Evolutionary conservation across 2,329 filamentous ascomycete species (phyloP), one percentile per base, ranked within the genome.

Genomic region (Pyrenophora graminea): DNA sequence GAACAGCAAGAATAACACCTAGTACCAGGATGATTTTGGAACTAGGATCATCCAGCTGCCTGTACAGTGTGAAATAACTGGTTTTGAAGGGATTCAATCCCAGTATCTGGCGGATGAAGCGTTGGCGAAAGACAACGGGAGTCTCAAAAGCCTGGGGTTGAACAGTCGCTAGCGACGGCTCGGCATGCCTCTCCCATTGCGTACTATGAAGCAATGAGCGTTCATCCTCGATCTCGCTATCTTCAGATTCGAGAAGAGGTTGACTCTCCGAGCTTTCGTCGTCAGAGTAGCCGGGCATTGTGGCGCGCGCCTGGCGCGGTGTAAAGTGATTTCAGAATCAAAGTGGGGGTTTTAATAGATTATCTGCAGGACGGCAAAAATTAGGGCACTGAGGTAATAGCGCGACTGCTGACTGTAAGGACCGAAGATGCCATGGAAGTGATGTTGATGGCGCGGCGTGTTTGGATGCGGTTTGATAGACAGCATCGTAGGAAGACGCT

Each of bases 11-110:
- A 5, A 75, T 6, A 13, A 73, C 64, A 5, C 70, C 76, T 12
- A 63, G 45, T 12, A 61, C 48, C 2, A 76, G 64, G 9, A 76
- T 70, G 1, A 55, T 21, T 56, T 70, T 67, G 53, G 76, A 78
- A 21, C 67, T 59, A n/a, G 63, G 45, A 38, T 75, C 73, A 30
- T 77, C 72, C 53, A 81, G 59, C 8, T 76, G 72, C 18, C 73
- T 68, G 62, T 78, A 82, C 0, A 81, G 71, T 17, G 75, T 70
- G 45, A 80, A 71, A 58, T 81, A 82, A 7, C 78, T 79, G n/a
- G 73, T 74, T 53, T 73, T 74, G 64, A 79, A 77, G 1, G 76
- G 73, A 48, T 79, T 75, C 32, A 75, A 54, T 10, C 75, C 74
- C 25, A 77, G 56, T 3, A 77, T 64, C 53, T 77, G 72, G 23